Conservation (phyloP, 805 yeast genomes). For the Kazachstania martiniae region DNA sequence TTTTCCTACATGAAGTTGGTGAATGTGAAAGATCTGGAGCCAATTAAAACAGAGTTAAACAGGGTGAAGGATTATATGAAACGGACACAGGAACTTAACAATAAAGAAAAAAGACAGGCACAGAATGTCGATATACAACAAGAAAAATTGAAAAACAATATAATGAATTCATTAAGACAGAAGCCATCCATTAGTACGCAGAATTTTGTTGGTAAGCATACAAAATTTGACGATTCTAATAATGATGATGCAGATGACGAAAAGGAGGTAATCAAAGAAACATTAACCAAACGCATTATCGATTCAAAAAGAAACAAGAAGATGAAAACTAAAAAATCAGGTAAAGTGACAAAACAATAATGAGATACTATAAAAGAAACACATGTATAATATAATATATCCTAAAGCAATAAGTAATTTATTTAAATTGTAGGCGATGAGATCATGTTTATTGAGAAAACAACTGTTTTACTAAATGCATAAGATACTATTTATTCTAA, state of each 20-base stretch:
- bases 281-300: no score
- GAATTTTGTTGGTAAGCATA: constrained; percentile 45
- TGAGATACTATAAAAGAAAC: no score
- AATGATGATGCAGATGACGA: neutral
- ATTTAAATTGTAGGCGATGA: no score
- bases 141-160: constrained; percentile 36
- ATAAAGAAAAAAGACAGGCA: no score
- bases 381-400: no score
- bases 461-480: no score
- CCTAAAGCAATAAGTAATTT: no score
- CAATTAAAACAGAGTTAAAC: constrained; percentile 54
- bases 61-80: constrained; percentile 62
- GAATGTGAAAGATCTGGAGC: constrained; percentile 22
- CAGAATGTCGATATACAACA: constrained; percentile 5
- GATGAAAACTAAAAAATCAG: no score
- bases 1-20: constrained; percentile 22
- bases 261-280: neutral
- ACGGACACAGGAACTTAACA: constrained; percentile 30
- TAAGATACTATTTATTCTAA: no score
- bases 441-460: no score
- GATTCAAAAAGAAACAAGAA: no score
- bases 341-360: no score
- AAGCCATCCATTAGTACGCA: constrained; percentile 43
- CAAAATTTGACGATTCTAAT: constrained; percentile 31
- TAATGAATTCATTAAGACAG: constrained; percentile 10